These are phyloP conservation scores for Marasmius tenuissimus DNA, from an alignment of 1,284 basidiomycete species.

Conservation along the genomic window DNA sequence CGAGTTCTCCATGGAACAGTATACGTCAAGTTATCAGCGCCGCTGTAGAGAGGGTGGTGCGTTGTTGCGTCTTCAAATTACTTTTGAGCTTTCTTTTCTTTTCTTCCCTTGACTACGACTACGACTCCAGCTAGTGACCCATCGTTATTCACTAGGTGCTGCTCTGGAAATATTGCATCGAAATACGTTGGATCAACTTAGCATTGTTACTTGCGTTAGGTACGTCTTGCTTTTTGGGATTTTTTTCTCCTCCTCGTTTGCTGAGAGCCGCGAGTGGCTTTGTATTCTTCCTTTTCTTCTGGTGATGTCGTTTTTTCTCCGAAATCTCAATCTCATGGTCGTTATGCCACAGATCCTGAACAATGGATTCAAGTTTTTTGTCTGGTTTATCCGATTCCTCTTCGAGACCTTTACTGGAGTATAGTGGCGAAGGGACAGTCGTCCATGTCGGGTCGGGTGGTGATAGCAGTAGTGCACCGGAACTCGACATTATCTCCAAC, in stretches of 20 bases:
- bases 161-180: neutral
- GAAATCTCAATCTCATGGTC: neutral
- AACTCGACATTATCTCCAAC: constrained; percentile 13
- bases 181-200: no score
- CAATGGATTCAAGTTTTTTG: constrained; percentile 13
- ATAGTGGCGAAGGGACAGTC: neutral
- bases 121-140: neutral
- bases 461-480: neutral
- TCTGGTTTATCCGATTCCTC: constrained; percentile 7
- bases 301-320: neutral
- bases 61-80: no score
- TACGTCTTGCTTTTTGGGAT: no score
- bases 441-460: neutral
- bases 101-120: neutral
- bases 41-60: neutral
- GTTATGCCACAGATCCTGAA: constrained; percentile 1
- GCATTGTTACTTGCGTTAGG: no score
- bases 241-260: no score
- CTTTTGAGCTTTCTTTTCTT: neutral
- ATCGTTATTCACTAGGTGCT: neutral
- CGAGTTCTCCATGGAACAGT: neutral
- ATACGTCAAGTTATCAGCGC: neutral
- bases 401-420: constrained; percentile 6
- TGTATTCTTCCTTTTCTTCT: neutral
- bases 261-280: no score